phyloP scores from a whole-genome alignment of 2,329 filamentous ascomycete genomes.

The Colletotrichum sp. region DNA sequence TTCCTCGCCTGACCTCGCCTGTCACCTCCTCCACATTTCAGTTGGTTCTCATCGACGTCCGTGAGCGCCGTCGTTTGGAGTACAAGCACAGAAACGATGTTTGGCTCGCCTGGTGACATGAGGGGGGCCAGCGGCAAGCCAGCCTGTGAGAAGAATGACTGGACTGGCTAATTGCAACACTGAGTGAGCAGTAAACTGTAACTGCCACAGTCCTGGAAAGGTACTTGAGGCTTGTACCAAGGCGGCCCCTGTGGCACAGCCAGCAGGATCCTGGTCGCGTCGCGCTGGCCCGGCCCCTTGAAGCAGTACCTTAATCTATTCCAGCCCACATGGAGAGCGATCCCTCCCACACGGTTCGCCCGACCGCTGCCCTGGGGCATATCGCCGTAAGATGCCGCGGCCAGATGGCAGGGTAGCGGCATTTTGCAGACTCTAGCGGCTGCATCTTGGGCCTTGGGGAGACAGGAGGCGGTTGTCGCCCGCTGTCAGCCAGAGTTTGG shows the following conservation, averaged over 20 bases:
- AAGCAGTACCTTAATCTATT: conserved; percentile 22
- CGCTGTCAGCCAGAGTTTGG: conserved; percentile 4
- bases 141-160: not conserved
- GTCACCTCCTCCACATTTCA: not conserved
- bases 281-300: conserved; percentile 19
- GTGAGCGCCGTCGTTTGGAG: conserved; percentile 9
- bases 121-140: not conserved
- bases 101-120: not conserved
- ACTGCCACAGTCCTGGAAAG: not conserved
- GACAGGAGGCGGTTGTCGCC: conserved; percentile 12
- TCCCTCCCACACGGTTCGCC: conserved; percentile 14
- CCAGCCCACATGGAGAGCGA: conserved; percentile 15
- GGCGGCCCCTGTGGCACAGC: not conserved
- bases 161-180: not conserved
- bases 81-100: not conserved
- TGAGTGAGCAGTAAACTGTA: not conserved
- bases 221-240: not conserved
- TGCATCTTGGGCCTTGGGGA: not conserved
- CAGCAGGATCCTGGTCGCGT: conserved; percentile 13
- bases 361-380: conserved; percentile 10
- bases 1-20: not conserved
- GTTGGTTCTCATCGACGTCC: not conserved
- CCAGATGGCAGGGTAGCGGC: not conserved
- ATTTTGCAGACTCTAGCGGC: not conserved
- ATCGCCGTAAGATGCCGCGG: not conserved